A percentile compares a stretch with the other conserved stretches of the same genome.
Conservation (phyloP, 192 early-diverging fungal genomes). For the Mortierella alpina region DNA sequence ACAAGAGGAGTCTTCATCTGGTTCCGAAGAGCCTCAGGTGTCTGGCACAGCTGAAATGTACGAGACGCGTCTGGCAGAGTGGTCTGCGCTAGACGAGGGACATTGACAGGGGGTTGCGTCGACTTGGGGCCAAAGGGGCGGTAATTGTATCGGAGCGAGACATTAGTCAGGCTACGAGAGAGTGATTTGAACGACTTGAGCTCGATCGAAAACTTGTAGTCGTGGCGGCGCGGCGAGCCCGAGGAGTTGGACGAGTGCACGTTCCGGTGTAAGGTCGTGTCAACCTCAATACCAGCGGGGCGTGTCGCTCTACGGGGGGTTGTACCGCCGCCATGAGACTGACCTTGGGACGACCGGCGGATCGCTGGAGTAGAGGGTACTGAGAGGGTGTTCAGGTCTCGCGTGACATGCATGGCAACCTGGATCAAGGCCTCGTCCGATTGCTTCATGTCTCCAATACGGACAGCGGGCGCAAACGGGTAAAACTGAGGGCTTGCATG, state of each 20-base stretch:
- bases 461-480: conserved; percentile 26
- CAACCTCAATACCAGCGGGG: conserved; percentile 41
- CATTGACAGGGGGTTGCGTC: conserved; percentile 45
- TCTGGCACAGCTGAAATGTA: conserved; percentile 52
- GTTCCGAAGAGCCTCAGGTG: conserved; percentile 39
- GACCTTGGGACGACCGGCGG: conserved; percentile 47
- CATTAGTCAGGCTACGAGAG: conserved; percentile 26
- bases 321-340: neutral
- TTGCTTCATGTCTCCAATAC: no score
- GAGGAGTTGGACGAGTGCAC: conserved; percentile 29
- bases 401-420: conserved; percentile 51
- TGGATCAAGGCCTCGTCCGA: conserved; percentile 32
- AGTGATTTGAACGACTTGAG: conserved; percentile 42
- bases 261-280: conserved; percentile 11
- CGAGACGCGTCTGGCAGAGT: conserved; percentile 31
- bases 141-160: conserved; percentile 52
- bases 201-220: conserved; percentile 55
- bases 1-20: conserved; percentile 48
- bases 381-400: conserved; percentile 45
- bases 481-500: conserved; percentile 49
- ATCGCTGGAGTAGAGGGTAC: conserved; percentile 49
- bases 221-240: conserved; percentile 41
- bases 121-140: conserved; percentile 52
- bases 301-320: conserved; percentile 21
- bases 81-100: conserved; percentile 20